Evolutionary conservation across 192 early-diverging fungal genomes (phyloP).

Genomic region (Funneliformis geosporum): DNA sequence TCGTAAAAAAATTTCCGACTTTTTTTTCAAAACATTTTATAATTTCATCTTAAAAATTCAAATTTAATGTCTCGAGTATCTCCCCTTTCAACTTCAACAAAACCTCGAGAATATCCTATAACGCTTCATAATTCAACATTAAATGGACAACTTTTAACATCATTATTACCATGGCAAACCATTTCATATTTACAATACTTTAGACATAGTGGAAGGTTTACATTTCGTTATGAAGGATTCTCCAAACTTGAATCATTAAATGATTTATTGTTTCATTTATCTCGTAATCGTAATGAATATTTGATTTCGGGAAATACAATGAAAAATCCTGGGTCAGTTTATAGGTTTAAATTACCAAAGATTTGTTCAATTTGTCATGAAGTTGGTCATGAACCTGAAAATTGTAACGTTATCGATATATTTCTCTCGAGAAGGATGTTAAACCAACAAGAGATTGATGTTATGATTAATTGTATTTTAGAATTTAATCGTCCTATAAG

Average conservation of each 20-base stretch:
- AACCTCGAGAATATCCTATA: background rate
- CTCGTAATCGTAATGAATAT: background rate
- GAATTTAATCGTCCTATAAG: background rate
- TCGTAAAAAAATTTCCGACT: no score
- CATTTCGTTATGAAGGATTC: background rate
- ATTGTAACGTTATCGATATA: background rate
- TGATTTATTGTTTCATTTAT: background rate
- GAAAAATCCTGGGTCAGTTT: background rate
- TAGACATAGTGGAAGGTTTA: background rate
- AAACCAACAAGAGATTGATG: background rate
- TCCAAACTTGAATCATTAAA: background rate
- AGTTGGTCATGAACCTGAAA: background rate
- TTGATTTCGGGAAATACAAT: background rate
- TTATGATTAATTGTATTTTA: background rate
- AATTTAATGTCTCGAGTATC: background rate
- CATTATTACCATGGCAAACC: background rate
- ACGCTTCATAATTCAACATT: background rate
- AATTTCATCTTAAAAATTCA: background rate
- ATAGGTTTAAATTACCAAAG: background rate
- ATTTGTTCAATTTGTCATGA: background rate
- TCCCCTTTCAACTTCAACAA: background rate
- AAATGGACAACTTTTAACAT: background rate
- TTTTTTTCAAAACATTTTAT: background rate
- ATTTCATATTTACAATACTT: background rate
- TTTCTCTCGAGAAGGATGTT: background rate